Conservation (phyloP, 306 rosid genomes). For the Gleditsia sinensis region DNA sequence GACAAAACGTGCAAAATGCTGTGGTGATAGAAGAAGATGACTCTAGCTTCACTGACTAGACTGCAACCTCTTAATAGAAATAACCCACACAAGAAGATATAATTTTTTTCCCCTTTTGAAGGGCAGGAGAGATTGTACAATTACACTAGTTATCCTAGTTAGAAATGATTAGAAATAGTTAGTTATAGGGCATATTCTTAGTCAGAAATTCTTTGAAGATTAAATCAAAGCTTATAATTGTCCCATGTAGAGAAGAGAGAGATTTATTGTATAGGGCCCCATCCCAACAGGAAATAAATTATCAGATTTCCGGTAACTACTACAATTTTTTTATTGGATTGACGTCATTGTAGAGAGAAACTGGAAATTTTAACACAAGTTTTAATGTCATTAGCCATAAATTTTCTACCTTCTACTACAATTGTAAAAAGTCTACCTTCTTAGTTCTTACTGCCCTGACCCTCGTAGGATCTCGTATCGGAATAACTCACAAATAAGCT, state of each 20-base stretch:
- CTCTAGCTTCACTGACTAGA: constrained; percentile 25
- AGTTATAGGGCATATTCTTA: constrained; percentile 37
- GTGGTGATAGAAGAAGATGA: constrained; percentile 58
- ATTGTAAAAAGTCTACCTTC: not conserved
- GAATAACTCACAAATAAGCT: not conserved
- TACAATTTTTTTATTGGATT: not conserved
- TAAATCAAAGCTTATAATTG: constrained; percentile 26
- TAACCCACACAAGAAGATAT: not conserved
- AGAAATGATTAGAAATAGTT: constrained; percentile 29
- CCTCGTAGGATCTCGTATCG: not conserved
- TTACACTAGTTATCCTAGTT: constrained; percentile 32
- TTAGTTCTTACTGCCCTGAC: not conserved
- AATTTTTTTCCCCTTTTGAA: constrained; percentile 28
- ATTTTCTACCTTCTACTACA: not conserved
- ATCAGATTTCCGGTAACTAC: not conserved
- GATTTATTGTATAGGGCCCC: constrained; percentile 46
- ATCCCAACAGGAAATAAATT: constrained; percentile 28
- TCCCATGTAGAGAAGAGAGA: constrained; percentile 25
- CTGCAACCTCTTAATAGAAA: constrained; percentile 14
- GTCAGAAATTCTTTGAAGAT: constrained; percentile 24
- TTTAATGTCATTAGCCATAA: not conserved
- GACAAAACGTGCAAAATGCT: constrained; percentile 68
- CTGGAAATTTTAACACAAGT: not conserved
- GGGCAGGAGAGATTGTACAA: constrained; percentile 29
- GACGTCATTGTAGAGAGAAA: not conserved